phyloP scores from a whole-genome alignment of 371 early-diverging fungal species.

The Mortierella sp. region DNA sequence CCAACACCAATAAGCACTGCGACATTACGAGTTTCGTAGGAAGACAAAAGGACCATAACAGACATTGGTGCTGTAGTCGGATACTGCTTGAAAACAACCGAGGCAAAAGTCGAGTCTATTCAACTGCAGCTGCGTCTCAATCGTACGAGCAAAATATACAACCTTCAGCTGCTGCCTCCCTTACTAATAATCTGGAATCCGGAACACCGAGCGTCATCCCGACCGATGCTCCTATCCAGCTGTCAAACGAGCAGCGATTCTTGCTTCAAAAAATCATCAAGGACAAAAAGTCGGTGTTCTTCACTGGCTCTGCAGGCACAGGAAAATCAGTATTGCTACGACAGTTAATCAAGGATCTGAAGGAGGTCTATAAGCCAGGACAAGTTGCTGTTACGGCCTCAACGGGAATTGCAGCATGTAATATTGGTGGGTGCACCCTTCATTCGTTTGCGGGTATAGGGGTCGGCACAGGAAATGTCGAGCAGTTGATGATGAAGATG shows the following conservation, averaged over 20 bases:
- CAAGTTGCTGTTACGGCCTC: constrained; percentile 86
- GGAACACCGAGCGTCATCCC: background rate
- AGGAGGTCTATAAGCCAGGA: constrained; percentile 29
- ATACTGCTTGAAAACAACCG: no score
- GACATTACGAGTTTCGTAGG: no score
- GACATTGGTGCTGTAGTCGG: no score
- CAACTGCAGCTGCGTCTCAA: no score
- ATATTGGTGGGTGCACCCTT: constrained; percentile 84
- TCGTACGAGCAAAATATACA: no score
- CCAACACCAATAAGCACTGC: no score
- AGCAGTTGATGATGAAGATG: constrained; percentile 58
- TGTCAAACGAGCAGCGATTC: constrained; percentile 71
- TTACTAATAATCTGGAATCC: background rate
- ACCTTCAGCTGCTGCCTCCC: no score
- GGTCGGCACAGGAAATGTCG: constrained; percentile 62
- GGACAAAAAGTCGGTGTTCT: constrained; percentile 69
- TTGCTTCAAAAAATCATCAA: constrained; percentile 68
- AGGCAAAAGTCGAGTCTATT: no score
- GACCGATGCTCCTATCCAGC: constrained; percentile 17
- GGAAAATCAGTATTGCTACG: constrained; percentile 81
- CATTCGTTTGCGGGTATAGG: constrained; percentile 73
- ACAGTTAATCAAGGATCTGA: constrained; percentile 71
- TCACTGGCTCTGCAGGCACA: constrained; percentile 89
- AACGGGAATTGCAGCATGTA: constrained; percentile 89
- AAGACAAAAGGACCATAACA: no score